Evolutionary conservation across 331 rosid species (phyloP).

Genomic region (Acacia pycnantha): DNA sequence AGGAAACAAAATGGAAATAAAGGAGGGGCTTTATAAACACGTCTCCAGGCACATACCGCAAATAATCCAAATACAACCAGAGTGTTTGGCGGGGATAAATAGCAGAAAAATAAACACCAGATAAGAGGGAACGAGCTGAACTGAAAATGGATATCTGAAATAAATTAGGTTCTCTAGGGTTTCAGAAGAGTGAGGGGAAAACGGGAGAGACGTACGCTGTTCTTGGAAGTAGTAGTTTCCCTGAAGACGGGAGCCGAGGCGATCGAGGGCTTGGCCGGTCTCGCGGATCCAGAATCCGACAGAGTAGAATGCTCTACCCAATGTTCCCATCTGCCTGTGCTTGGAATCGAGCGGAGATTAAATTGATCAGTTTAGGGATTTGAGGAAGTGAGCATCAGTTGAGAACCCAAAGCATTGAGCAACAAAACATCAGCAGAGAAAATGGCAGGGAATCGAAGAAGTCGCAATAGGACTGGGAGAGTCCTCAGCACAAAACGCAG

Average conservation of each 20-base stretch:
- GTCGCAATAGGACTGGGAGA: background rate
- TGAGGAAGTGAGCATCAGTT: background rate
- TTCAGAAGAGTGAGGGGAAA: too few species aligned
- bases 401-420: background rate
- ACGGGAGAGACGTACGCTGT: constrained; percentile 49
- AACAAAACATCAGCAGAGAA: background rate
- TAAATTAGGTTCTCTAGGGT: too few species aligned
- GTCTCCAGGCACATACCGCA: too few species aligned
- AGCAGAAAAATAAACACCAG: too few species aligned
- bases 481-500: background rate
- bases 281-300: constrained; percentile 99
- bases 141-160: too few species aligned
- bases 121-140: too few species aligned
- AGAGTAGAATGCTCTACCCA: constrained; percentile 83
- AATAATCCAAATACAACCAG: too few species aligned
- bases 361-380: background rate
- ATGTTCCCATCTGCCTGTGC: constrained; percentile 60
- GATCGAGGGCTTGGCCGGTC: constrained; percentile 95
- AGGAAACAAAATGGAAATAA: too few species aligned
- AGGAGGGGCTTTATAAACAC: too few species aligned
- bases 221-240: constrained; percentile 88
- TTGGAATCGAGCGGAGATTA: background rate
- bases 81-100: too few species aligned
- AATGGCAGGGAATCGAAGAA: background rate
- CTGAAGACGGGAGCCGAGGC: constrained; percentile 91